Evolutionary conservation across 2,329 filamentous ascomycete genomes (phyloP).

Genomic region (Penicillium thymicola): DNA sequence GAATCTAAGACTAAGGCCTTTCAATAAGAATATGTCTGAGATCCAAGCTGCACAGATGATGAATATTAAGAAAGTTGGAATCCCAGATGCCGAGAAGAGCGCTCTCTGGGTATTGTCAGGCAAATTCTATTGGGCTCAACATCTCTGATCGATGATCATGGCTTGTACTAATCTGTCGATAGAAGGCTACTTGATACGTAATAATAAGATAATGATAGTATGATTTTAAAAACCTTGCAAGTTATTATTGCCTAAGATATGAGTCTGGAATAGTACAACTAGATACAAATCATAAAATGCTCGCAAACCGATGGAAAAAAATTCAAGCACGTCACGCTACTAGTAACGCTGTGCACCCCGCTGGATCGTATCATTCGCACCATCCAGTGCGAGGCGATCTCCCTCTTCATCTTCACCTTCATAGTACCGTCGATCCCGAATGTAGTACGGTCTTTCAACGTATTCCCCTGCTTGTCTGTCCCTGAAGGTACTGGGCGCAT

Average conservation of each 20-base stretch:
- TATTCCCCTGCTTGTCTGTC: constrained; percentile 51
- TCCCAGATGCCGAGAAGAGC: neutral
- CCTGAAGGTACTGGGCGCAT: constrained; percentile 43
- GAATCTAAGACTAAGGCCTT: neutral
- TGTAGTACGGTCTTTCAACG: constrained; percentile 42
- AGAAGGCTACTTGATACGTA: neutral
- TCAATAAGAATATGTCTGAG: neutral
- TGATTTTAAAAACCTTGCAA: neutral
- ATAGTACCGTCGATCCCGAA: constrained; percentile 39
- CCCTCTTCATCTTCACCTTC: constrained; percentile 34
- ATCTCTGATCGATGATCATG: neutral
- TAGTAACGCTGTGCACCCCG: constrained; percentile 34
- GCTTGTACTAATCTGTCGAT: neutral
- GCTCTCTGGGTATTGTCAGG: neutral
- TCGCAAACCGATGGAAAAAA: neutral
- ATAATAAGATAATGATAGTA: neutral
- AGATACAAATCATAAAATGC: constrained; percentile 7
- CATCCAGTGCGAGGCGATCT: constrained; percentile 32
- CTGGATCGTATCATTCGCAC: constrained; percentile 30
- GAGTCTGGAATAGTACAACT: neutral
- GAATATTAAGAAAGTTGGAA: neutral
- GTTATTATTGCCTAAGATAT: neutral
- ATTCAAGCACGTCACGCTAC: neutral
- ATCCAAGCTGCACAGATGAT: neutral
- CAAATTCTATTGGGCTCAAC: neutral